Base-by-base conservation (phyloP, 192 early-diverging fungal genomes). In the Chytriomyces sp. region DNA sequence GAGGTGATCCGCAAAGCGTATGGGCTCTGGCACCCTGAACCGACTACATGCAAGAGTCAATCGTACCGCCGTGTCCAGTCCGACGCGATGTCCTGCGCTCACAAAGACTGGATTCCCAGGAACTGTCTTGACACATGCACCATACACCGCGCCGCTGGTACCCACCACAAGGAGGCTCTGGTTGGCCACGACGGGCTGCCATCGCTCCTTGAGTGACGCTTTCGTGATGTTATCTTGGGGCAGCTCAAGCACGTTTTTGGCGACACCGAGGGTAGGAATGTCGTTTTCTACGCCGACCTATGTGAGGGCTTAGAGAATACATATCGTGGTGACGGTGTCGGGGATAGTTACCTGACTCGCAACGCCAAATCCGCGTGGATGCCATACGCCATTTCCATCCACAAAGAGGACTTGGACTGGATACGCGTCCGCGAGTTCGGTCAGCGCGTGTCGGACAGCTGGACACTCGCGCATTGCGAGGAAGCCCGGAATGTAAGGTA, bases 401-500 rank as follows among this genome's bases (percentile, higher is more conserved):
- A 96, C 92, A 5, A 95, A 64, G 14, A 94, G 81, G 5, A 75
- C 33, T 67, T 77, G 63, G 75, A 95, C 93, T 7, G 94, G 91
- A 59, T 80, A 83, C 2, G 59, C 49, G 14, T 58, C 22, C 37
- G 77, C 81, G n/a, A 96, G 73, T 10, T 72, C 75, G 3, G 68
- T 67, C 36, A 96, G 78, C 52, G 92, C 79, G 7, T 71, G 60
- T 25, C 79, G 60, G 33, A 96, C 78, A 1, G 90, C 87, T 0
- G 82, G 81, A 0, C 88, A 84, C 68, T 98, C 96, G 14, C 95
- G 89, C 78, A 96, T 95, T 0, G 95, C 96, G n/a, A 98, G 84
- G 77, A 89, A 98, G 1, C 92, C 91, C 0, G 95, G 81, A 52
- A 92, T 90, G 74, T 98, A 98, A 0, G 96, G 96, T 32, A 88